A percentile compares a stretch with the other conserved stretches of the same genome.
Evolutionary conservation across 306 rosid genomes (phyloP).

Genomic region (Rubus parviflorus): DNA sequence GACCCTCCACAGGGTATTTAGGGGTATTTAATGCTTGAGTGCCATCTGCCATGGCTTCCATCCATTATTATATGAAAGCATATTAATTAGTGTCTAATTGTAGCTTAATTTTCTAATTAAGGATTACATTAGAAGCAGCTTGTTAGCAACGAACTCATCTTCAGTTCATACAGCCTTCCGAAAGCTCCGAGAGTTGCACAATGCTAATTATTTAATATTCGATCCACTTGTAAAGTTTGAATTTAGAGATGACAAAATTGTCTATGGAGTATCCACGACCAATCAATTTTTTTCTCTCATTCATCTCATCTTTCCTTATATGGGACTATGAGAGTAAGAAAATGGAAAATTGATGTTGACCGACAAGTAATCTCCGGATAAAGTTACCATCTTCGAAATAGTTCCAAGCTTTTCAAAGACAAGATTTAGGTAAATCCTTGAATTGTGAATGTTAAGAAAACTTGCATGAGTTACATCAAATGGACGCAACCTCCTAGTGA

Average conservation of each 20-base stretch:
- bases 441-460: neutral
- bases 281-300: no score
- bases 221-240: neutral
- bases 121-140: neutral
- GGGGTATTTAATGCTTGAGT: neutral
- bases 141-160: neutral
- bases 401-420: neutral
- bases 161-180: neutral
- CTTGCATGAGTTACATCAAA: neutral
- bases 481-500: no score
- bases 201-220: neutral
- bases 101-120: neutral
- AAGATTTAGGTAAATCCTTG: neutral
- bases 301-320: no score
- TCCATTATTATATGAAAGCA: neutral
- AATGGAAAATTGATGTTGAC: neutral
- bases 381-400: neutral
- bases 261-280: no score
- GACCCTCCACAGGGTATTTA: conserved; percentile 2
- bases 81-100: neutral
- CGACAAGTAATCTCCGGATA: neutral
- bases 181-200: neutral
- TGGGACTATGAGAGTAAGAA: no score
- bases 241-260: no score
- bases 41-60: conserved; percentile 5